Base-by-base conservation (phyloP, 1,139 yeast genomes). In the Saccharomycopsis phalli region DNA sequence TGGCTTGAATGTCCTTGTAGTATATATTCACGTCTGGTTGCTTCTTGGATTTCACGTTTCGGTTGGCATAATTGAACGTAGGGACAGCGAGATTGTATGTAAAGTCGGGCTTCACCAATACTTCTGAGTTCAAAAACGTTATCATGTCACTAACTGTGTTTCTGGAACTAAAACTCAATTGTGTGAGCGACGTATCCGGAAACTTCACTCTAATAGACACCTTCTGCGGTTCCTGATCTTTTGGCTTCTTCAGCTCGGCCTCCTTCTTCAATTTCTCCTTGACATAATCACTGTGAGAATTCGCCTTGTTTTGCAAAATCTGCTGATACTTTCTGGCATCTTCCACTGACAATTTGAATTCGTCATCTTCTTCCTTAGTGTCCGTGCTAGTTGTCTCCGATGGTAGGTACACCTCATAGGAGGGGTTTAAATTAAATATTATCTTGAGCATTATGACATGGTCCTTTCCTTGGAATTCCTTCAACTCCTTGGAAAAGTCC, bases 41-140 rank as follows among this genome's bases (percentile, higher is more conserved):
- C 4, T 16, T 8, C 23, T 38, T 38, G 4, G 37, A 22, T 27
- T 21, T 28, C 13, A 5, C n/a, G 14, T 30, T 23, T 14, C 16
- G 22, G 14, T 26, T 29, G 18, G 26, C 19, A 19, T 36, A 28
- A 23, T 30, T 39, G 30, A 41, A 41, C 21, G 30, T 31, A 3
- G 47, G 47, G 19, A 41, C 34, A 10, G 38, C 35, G 17, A 44
- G 36, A 20, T 44, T 44, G 31, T 38, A 44, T 18, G 31, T 31
- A 8, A 44, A 36, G 18, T 37, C 36, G 4, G 22, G 18, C 3
- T 25, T 19, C 13, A 38, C 21, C n/a, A 44, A 27, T 10, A 44
- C 19, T 10, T 38, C 22, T 18, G 31, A 20, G n/a, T 44, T 37
- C n/a, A 44, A 19, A 20, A 36, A 34, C 14, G 21, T 11, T 6